These are phyloP conservation scores for Metschnikowia dekortorum DNA, from an alignment of 805 yeast genomes.

Conservation along the genomic window DNA sequence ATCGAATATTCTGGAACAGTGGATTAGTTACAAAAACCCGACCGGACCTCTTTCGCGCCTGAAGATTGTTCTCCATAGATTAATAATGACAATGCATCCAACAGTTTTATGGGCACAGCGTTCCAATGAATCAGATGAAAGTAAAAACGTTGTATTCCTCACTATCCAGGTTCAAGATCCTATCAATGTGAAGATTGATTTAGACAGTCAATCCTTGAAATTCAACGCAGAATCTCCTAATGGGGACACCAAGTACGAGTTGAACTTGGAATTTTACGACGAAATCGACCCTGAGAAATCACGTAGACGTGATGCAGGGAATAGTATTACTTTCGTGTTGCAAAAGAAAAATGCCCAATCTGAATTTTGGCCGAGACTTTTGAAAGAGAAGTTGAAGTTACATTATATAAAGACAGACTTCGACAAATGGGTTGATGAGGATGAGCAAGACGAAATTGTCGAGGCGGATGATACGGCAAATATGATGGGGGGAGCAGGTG, in stretches of 20 bases:
- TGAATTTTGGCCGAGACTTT: slow-evolving; percentile 95
- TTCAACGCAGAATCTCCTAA: slow-evolving; percentile 45
- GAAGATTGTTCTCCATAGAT: neutral
- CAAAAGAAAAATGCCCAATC: slow-evolving; percentile 63
- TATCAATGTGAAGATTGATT: slow-evolving; percentile 53
- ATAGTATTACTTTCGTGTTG: slow-evolving; percentile 59
- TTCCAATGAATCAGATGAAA: slow-evolving; percentile 65
- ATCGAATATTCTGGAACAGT: slow-evolving; percentile 19
- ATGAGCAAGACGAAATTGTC: slow-evolving; percentile 78
- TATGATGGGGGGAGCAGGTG: slow-evolving; percentile 21
- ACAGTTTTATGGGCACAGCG: slow-evolving; percentile 95
- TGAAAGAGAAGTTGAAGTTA: slow-evolving; percentile 76
- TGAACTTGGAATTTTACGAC: slow-evolving; percentile 70
- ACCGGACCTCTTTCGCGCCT: neutral
- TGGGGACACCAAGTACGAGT: slow-evolving; percentile 51
- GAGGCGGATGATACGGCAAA: slow-evolving; percentile 40
- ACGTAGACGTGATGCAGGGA: slow-evolving; percentile 49
- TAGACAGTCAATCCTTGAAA: slow-evolving; percentile 52
- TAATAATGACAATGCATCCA: slow-evolving; percentile 26
- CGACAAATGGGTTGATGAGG: slow-evolving; percentile 98
- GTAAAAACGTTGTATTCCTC: slow-evolving; percentile 70
- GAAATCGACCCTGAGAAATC: slow-evolving; percentile 68
- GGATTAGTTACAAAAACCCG: neutral
- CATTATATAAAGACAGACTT: slow-evolving; percentile 89
- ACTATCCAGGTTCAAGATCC: slow-evolving; percentile 75